A percentile compares a stretch with the other conserved stretches of the same genome.
phyloP scores from a whole-genome alignment of 345 rosid species.

The Gynandropsis gynandra region DNA sequence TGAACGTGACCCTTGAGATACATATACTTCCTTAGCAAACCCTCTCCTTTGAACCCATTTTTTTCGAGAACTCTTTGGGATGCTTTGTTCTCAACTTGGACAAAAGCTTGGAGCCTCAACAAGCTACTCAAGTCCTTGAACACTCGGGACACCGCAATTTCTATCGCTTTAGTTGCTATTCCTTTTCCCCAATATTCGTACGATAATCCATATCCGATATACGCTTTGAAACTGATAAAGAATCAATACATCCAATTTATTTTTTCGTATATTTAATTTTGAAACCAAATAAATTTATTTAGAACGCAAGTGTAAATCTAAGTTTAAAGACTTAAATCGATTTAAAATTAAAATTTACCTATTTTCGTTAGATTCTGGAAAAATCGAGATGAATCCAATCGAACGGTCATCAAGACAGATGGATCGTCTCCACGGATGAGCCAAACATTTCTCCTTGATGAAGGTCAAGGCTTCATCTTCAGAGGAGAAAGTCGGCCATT shows the following conservation, averaged over 20 bases:
- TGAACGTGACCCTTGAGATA: slow-evolving; percentile 28
- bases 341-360: background rate
- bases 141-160: slow-evolving; percentile 25
- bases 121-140: slow-evolving; percentile 29
- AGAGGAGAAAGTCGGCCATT: slow-evolving; percentile 31
- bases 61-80: slow-evolving; percentile 43
- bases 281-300: too few species aligned
- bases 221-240: slow-evolving; percentile 21
- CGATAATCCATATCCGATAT: slow-evolving; percentile 37
- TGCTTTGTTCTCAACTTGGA: slow-evolving; percentile 28
- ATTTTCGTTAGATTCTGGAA: slow-evolving; percentile 29
- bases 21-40: slow-evolving; percentile 34
- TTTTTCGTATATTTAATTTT: too few species aligned
- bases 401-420: slow-evolving; percentile 40
- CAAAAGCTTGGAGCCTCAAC: slow-evolving; percentile 40
- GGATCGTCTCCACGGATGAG: slow-evolving; percentile 45
- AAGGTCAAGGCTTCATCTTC: slow-evolving; percentile 34
- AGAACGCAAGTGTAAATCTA: too few species aligned
- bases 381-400: slow-evolving; percentile 34
- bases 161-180: slow-evolving; percentile 30
- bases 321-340: too few species aligned
- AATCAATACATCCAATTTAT: background rate
- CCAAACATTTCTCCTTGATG: slow-evolving; percentile 34
- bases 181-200: slow-evolving; percentile 45
- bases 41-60: slow-evolving; percentile 35